Evolutionary conservation across 768 basidiomycete species (phyloP).

Genomic region (Suillus spraguei): DNA sequence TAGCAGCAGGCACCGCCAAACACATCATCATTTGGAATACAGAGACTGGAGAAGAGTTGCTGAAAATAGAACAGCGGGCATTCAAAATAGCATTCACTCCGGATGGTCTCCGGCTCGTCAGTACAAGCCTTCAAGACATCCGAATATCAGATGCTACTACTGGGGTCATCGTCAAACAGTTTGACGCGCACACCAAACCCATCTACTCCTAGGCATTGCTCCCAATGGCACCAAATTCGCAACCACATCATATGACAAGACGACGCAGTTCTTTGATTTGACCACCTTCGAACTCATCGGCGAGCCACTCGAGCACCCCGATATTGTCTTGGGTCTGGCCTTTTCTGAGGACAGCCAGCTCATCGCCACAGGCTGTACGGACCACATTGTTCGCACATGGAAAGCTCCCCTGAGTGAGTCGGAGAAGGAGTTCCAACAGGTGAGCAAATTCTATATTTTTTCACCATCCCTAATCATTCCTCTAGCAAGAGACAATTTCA

Average conservation of each 20-base stretch:
- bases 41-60: neutral
- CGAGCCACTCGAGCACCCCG: neutral
- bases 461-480: neutral
- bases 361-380: neutral
- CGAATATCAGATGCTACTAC: neutral
- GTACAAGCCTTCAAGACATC: neutral
- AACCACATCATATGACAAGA: neutral
- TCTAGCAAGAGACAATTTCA: neutral
- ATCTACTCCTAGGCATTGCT: neutral
- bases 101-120: neutral
- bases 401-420: neutral
- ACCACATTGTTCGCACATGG: neutral
- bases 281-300: neutral
- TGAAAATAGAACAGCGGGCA: neutral
- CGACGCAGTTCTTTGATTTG: neutral
- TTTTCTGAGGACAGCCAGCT: neutral
- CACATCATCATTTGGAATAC: neutral
- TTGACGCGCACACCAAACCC: neutral
- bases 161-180: neutral
- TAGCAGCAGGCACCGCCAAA: neutral
- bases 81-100: neutral
- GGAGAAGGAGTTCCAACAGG: neutral
- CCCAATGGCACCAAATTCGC: neutral
- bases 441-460: neutral
- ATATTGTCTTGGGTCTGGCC: accelerated